These are phyloP conservation scores for Porcisia hertigi DNA, from an alignment of 208 protist genomes.

Conservation along the genomic window DNA sequence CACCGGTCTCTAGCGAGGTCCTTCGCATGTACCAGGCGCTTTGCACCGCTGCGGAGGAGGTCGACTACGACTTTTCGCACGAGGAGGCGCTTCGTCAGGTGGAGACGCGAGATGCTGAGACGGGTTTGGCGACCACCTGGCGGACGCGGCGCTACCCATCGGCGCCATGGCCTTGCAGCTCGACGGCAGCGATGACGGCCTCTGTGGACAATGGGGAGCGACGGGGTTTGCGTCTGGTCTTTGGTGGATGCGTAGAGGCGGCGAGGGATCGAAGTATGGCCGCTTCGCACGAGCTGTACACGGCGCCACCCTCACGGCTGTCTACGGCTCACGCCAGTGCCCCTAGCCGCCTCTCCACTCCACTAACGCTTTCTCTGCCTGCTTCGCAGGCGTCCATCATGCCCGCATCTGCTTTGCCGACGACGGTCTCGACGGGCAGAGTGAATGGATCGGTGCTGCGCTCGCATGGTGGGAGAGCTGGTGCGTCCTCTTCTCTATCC, in stretches of 20 bases:
- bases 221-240: neutral
- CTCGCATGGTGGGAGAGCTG: neutral
- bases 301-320: neutral
- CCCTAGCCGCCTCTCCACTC: neutral
- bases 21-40: constrained; percentile 21
- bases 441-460: neutral
- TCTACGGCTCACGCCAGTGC: neutral
- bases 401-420: neutral
- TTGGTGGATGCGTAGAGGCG: neutral
- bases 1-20: neutral
- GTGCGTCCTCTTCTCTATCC: constrained; percentile 10
- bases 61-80: constrained; percentile 28
- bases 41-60: constrained; percentile 16
- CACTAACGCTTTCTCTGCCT: constrained; percentile 1
- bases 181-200: neutral
- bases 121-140: constrained; percentile 31
- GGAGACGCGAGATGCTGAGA: constrained; percentile 20
- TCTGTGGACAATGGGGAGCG: neutral
- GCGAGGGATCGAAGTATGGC: neutral
- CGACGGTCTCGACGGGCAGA: neutral
- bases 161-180: neutral
- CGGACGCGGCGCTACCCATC: constrained; percentile 7
- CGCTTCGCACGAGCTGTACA: constrained; percentile 2
- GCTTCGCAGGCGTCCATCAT: neutral
- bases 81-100: constrained; percentile 28